A percentile compares a stretch with the other conserved stretches of the same genome.
Conservation (phyloP, 1,139 yeast species). For the Tardiomyces depauwii region DNA sequence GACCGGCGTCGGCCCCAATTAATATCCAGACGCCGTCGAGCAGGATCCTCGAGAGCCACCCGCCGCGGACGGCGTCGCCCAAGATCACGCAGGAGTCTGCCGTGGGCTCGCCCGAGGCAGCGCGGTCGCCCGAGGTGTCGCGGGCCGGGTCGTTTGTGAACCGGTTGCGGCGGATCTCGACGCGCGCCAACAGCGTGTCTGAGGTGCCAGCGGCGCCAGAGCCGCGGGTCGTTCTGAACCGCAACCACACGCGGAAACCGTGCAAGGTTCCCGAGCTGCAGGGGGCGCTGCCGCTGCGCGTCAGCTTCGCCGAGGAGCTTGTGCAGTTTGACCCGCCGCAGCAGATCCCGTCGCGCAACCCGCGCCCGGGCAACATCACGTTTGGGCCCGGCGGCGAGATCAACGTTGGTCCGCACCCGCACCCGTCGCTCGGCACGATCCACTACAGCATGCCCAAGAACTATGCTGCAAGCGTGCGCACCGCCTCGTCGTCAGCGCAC, state of each 20-base stretch:
- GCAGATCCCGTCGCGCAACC: conserved; percentile 83
- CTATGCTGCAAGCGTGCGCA: conserved; percentile 16
- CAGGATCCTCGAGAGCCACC: not conserved
- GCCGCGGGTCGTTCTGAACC: not conserved
- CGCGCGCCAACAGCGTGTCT: not conserved
- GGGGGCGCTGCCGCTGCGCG: conserved; percentile 22
- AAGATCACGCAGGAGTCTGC: not conserved
- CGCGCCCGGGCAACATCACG: conserved; percentile 67
- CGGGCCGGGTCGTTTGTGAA: not conserved
- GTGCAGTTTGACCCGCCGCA: conserved; percentile 81
- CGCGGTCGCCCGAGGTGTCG: not conserved
- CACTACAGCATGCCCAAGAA: conserved; percentile 10
- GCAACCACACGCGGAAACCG: not conserved
- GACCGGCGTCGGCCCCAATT: too few relatives aligned
- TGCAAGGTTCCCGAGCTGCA: not conserved
- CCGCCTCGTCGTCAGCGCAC: conserved; percentile 22
- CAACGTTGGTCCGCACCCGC: conserved; percentile 9
- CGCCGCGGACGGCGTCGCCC: not conserved
- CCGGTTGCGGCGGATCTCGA: not conserved
- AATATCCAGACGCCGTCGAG: not conserved
- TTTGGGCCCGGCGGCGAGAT: conserved; percentile 30
- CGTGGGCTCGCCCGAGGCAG: not conserved
- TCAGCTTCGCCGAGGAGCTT: conserved; percentile 62
- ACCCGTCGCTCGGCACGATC: conserved; percentile 32
- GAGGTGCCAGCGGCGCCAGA: not conserved